Percentiles rank a stretch among this genome's conserved stretches.
Conservation (phyloP, 257 asterid species). For the Nicotiana tomentosiformis region DNA sequence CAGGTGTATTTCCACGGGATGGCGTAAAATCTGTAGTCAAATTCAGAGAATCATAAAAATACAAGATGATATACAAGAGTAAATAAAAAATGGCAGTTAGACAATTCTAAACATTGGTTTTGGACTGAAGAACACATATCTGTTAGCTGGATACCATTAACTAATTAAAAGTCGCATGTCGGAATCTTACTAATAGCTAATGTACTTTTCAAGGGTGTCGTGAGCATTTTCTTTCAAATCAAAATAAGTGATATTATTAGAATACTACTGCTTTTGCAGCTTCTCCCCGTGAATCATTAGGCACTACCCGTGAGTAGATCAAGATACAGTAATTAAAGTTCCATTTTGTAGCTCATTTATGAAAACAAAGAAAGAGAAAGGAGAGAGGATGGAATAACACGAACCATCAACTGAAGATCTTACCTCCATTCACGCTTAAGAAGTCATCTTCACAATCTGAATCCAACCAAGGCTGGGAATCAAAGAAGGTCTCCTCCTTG, state of each 20-base stretch:
- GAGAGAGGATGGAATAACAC: neutral
- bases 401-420: constrained; percentile 8
- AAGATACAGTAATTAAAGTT: neutral
- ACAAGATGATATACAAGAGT: neutral
- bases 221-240: neutral
- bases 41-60: neutral
- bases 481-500: constrained; percentile 71
- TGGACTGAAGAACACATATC: too few relatives aligned
- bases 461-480: constrained; percentile 70
- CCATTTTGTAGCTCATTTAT: neutral
- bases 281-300: neutral
- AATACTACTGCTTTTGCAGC: neutral
- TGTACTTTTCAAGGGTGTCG: neutral
- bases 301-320: neutral
- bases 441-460: constrained; percentile 86
- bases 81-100: neutral
- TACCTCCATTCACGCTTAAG: constrained; percentile 79
- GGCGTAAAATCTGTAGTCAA: constrained; percentile 58
- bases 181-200: too few relatives aligned
- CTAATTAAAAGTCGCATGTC: too few relatives aligned
- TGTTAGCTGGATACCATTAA: too few relatives aligned
- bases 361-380: neutral
- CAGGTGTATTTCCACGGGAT: constrained; percentile 70
- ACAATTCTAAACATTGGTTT: too few relatives aligned
- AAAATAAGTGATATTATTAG: neutral